Base-by-base conservation (phyloP, 192 early-diverging fungal genomes). In the Backusella tarrabulga region DNA sequence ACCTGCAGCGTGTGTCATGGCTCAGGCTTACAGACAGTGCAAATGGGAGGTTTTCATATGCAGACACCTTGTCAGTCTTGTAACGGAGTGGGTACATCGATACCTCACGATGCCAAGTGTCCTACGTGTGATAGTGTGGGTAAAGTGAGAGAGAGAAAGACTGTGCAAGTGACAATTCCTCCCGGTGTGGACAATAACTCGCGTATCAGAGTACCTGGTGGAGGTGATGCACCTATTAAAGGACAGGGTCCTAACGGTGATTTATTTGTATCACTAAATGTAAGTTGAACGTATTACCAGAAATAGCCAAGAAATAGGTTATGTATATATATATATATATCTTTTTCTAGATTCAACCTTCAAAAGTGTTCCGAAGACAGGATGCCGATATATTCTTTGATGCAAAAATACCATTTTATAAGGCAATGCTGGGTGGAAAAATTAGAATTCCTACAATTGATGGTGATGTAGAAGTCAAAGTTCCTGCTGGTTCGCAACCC, bases 381-480 rank as follows among this genome's bases (percentile, higher is more conserved):
- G 95, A 95, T 15, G 74, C 87, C 6, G 92, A 97, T 76, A 86
- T 98, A 21, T 92, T 93, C 79, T 86, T 91, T 19, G 86, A 93
- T 54, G 88, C 91, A 6, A 80, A 79, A 0, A 83, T 99, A 15
- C 97, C 98, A 11, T 90, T 99, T 75, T 88, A 91, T 19, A 94
- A 89, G 1, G 98, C 98, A 3, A 83, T 97, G 2, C 80, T 99
- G 56, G 98, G 98, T 36, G 98, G 98, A 66, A 87, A 85, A 1
- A 82, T 98, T 15, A 88, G 91, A 6, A 90, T 98, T 29, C 96
- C 96, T 1, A 98, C 98, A 6, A 89, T 99, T n/a, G 97, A 99
- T 79, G 97, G 98, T 35, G 94, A 97, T 78, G 96, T 98, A 1
- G 98, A 98, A 74, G 83, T 99, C 50, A 95, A 91, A 71, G 81